These are phyloP conservation scores for Phialophora expanda DNA, from an alignment of 2,329 filamentous ascomycete genomes.

Conservation along the genomic window DNA sequence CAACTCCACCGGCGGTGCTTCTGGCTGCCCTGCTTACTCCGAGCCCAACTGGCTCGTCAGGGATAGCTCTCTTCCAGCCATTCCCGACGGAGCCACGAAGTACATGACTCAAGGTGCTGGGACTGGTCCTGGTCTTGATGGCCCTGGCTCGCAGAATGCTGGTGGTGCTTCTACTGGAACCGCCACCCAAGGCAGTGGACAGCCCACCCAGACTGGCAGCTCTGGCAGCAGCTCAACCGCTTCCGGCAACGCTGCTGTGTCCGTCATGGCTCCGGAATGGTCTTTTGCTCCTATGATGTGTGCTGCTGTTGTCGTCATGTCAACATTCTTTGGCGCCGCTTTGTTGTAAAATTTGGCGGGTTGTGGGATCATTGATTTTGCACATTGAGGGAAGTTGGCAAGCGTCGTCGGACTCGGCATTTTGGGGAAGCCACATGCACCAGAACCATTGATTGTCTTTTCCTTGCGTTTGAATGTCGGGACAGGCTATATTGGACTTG, in stretches of 20 bases:
- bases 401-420: not conserved
- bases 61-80: conserved; percentile 59
- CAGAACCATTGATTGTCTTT: conserved; percentile 20
- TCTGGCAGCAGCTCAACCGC: conserved; percentile 40
- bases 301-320: conserved; percentile 57
- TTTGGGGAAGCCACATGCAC: conserved; percentile 1
- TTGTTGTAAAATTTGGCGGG: conserved; percentile 46
- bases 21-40: conserved; percentile 60
- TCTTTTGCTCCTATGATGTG: conserved; percentile 58
- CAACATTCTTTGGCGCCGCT: conserved; percentile 60
- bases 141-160: conserved; percentile 61
- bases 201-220: conserved; percentile 41
- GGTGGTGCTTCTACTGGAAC: conserved; percentile 57
- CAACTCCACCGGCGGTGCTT: conserved; percentile 59
- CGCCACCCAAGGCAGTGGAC: conserved; percentile 57
- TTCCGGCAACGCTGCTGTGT: conserved; percentile 52
- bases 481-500: conserved; percentile 13
- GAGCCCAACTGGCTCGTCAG: conserved; percentile 63
- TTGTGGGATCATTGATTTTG: not conserved
- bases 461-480: conserved; percentile 12
- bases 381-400: not conserved
- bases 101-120: conserved; percentile 66
- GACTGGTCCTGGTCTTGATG: conserved; percentile 60
- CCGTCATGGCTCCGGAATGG: conserved; percentile 53
- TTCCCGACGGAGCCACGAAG: conserved; percentile 60